These are phyloP conservation scores for Porodaedalea pini DNA, from an alignment of 1,284 basidiomycete genomes.

Conservation along the genomic window DNA sequence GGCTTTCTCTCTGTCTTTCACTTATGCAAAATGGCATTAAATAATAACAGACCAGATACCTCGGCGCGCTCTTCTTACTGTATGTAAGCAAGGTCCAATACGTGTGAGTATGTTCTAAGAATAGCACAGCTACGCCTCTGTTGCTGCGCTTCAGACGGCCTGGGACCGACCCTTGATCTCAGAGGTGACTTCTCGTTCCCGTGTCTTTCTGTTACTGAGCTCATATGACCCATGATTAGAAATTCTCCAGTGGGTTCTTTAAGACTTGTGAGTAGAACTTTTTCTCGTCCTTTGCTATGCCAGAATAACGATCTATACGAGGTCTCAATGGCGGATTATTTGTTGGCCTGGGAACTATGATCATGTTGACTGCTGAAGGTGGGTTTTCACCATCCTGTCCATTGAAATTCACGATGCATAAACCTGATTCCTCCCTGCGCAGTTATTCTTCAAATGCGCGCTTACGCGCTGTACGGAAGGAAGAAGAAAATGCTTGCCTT, in stretches of 20 bases:
- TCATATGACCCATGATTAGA: too few relatives aligned
- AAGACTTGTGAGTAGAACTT: not conserved
- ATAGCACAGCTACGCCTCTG: not conserved
- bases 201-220: too few relatives aligned
- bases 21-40: not conserved
- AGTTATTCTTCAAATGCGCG: conserved; percentile 10
- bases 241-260: too few relatives aligned
- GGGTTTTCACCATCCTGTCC: not conserved
- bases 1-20: not conserved
- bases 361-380: not conserved
- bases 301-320: not conserved
- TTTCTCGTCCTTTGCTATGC: not conserved
- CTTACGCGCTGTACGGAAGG: conserved; percentile 13
- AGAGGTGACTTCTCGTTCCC: too few relatives aligned
- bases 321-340: not conserved
- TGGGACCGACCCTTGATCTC: too few relatives aligned
- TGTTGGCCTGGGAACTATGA: not conserved
- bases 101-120: too few relatives aligned
- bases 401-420: not conserved
- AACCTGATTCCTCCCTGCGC: too few relatives aligned
- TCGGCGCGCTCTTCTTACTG: not conserved
- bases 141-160: not conserved
- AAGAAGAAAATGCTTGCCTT: conserved; percentile 2
- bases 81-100: not conserved
- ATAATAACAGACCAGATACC: conserved; percentile 1